phyloP scores from a whole-genome alignment of 768 basidiomycete species.

The Pleurotus giganteus region DNA sequence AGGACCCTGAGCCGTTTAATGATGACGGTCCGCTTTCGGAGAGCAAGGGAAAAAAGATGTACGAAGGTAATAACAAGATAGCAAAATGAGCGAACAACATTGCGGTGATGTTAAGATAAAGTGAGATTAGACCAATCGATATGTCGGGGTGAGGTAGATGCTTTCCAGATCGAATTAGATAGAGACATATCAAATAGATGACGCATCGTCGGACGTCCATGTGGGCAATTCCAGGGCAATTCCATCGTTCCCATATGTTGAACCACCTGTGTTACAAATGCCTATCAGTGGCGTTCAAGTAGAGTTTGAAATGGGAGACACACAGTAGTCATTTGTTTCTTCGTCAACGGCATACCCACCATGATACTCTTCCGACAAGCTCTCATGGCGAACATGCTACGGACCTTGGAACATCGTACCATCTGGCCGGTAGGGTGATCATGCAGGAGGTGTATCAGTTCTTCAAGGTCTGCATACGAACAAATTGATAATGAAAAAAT shows the following conservation, averaged over 20 bases:
- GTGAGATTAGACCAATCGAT: constrained; percentile 36
- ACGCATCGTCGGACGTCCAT: constrained; percentile 82
- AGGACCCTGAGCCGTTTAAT: too few relatives aligned
- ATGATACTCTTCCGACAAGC: constrained; percentile 97
- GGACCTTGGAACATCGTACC: constrained; percentile 90
- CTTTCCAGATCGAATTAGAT: constrained; percentile 10
- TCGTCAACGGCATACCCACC: constrained; percentile 84
- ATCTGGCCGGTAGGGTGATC: constrained; percentile 77
- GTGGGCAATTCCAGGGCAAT: constrained; percentile 89
- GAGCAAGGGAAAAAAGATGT: too few relatives aligned
- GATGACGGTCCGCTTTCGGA: too few relatives aligned
- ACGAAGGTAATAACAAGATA: too few relatives aligned
- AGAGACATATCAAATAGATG: constrained; percentile 57
- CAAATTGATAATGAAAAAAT: constrained; percentile 9
- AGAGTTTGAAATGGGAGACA: constrained; percentile 19
- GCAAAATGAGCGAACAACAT: too few relatives aligned
- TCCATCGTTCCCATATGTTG: constrained; percentile 83
- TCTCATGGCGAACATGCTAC: constrained; percentile 94
- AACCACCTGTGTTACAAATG: constrained; percentile 51
- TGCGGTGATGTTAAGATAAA: too few relatives aligned
- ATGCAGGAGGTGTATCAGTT: constrained; percentile 82
- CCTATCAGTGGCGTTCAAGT: not conserved
- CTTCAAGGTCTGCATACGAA: constrained; percentile 73
- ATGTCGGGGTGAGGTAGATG: not conserved
- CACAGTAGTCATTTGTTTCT: constrained; percentile 74